Evolutionary conservation across 2,329 filamentous ascomycete species (phyloP).

Genomic region (Verticillium tricorpus): DNA sequence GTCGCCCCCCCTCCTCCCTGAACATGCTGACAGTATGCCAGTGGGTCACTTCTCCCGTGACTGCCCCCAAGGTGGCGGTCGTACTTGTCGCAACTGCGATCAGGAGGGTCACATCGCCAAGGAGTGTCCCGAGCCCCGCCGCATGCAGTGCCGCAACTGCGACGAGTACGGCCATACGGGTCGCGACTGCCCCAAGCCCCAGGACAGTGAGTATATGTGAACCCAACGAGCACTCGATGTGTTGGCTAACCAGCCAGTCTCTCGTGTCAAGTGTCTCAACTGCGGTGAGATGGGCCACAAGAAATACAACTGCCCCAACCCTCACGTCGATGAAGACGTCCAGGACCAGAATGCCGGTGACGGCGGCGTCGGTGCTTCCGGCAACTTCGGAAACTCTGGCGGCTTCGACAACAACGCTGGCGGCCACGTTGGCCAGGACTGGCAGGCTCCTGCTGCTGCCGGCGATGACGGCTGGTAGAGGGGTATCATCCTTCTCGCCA

Average conservation of each 20-base stretch:
- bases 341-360: conserved; percentile 4
- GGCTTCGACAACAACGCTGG: background rate
- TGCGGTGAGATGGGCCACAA: conserved; percentile 46
- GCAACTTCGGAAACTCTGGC: conserved; percentile 2
- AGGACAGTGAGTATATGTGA: conserved; percentile 38
- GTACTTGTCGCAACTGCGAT: conserved; percentile 59
- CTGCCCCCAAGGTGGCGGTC: conserved; percentile 55
- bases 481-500: background rate
- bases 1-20: background rate
- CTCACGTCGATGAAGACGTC: conserved; percentile 17
- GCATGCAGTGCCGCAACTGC: conserved; percentile 56
- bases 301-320: conserved; percentile 32
- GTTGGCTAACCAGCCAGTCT: conserved; percentile 24
- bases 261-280: conserved; percentile 55
- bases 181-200: conserved; percentile 58
- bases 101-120: conserved; percentile 53
- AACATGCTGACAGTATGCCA: conserved; percentile 18
- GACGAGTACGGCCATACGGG: conserved; percentile 56
- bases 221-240: background rate
- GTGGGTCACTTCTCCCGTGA: conserved; percentile 62
- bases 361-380: conserved; percentile 2
- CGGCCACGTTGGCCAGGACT: background rate
- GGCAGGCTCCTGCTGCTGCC: background rate
- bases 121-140: conserved; percentile 44
- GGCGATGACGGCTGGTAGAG: conserved; percentile 8